phyloP scores from a whole-genome alignment of 2,329 filamentous ascomycete genomes.

The Microsporum audouinii region DNA sequence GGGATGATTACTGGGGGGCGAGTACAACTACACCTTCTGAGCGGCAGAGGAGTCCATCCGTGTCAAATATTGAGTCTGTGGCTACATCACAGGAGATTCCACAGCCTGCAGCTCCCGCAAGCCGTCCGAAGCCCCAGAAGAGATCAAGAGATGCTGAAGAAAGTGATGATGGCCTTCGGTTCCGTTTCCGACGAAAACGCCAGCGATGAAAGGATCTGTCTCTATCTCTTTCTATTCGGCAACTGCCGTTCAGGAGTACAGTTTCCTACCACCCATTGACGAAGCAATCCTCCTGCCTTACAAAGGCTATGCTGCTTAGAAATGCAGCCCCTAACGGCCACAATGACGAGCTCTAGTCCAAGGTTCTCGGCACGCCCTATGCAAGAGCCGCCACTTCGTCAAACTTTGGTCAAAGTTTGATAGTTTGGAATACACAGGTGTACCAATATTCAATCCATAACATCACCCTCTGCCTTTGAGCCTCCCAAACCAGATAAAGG shows the following conservation, averaged over 20 bases:
- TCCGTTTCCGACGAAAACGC: slow-evolving; percentile 42
- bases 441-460: no score
- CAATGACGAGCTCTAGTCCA: no score
- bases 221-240: background rate
- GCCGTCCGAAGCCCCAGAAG: slow-evolving; percentile 6
- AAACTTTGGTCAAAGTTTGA: no score
- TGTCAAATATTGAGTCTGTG: slow-evolving; percentile 23
- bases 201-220: slow-evolving; percentile 1
- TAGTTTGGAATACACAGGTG: no score
- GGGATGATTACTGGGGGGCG: slow-evolving; percentile 61
- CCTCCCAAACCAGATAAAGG: background rate
- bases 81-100: slow-evolving; percentile 7
- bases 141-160: slow-evolving; percentile 36
- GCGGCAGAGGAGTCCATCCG: slow-evolving; percentile 17
- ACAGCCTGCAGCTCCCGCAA: background rate
- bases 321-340: no score
- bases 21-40: slow-evolving; percentile 18
- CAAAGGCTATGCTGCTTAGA: no score
- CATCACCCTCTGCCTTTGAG: no score
- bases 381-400: no score
- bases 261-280: no score
- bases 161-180: slow-evolving; percentile 47
- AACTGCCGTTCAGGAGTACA: background rate
- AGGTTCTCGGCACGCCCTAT: no score
- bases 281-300: no score